Base-by-base conservation (phyloP, 805 yeast genomes). In the Candida orba region DNA sequence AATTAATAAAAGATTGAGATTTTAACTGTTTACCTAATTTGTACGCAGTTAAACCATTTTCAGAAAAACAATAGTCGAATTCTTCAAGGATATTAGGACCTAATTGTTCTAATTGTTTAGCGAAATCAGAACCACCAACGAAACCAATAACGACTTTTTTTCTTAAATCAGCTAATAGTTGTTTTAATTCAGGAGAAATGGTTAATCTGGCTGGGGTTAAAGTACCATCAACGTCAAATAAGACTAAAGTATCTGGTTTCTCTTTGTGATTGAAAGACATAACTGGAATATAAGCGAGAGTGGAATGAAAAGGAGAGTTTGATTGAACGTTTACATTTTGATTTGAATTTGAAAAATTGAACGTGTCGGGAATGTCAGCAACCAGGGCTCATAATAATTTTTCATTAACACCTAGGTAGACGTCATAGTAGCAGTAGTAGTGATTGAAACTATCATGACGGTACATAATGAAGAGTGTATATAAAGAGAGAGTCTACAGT, bases 161-260 rank as follows among this genome's bases (percentile, higher is more conserved):
- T 72, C 96, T 84, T 63, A 93, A 78, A 55, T 81, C 78, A 49
- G 67, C 64, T 58, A 93, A 77, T 36, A 84, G 70, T 51, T 76
- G 67, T 62, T 71, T 77, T 81, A 93, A 84, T 68, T 89, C 96
- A 58, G 78, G 76, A 49, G 89, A 79, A 56, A 84, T 68, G 34
- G 62, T 65, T 64, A 81, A 77, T 75, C 99, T 88, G 44, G 99
- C 98, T 54, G 98, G 99, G 35, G 98, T 91, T 67, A 93, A 76
- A 45, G 99, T 93, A 54, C 97, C 99, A 65, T 93, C 99, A 54
- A 93, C 99, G 61, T 93, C 99, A 69, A 93, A 93, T 53, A 93
- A 79, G 54, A 87, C 95, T 60, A 93, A 74, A 51, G 87, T 84
- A 57, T 87, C 83, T 63, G 95, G 95, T 54, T 81, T 74, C 71